phyloP scores from a whole-genome alignment of 2,329 filamentous ascomycete genomes.

The Scopulariopsis brevicaulis region DNA sequence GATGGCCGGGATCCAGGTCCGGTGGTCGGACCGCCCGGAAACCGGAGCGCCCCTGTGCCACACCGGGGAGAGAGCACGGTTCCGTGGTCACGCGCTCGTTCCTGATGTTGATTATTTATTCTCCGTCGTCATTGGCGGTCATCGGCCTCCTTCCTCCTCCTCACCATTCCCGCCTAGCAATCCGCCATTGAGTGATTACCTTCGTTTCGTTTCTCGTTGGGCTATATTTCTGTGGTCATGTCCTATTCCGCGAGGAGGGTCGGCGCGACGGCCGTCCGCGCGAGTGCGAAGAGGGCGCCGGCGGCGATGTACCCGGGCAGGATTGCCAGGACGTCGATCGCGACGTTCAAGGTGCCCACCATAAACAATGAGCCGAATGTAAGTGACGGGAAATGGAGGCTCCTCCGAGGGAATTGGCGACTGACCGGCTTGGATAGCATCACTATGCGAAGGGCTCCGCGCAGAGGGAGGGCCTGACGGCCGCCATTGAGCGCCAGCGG shows the following conservation, averaged over 20 bases:
- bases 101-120: not conserved
- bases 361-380: conserved; percentile 95
- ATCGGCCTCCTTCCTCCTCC: not conserved
- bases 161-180: not conserved
- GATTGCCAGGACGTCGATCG: conserved; percentile 43
- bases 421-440: conserved; percentile 42
- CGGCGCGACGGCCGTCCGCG: not conserved
- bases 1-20: not conserved
- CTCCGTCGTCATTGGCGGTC: not conserved
- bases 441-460: conserved; percentile 77
- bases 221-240: not conserved
- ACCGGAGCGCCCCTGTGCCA: not conserved
- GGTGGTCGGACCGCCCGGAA: not conserved
- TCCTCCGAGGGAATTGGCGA: not conserved
- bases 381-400: conserved; percentile 23
- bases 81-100: not conserved
- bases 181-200: not conserved
- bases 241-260: not conserved
- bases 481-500: conserved; percentile 60
- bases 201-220: not conserved
- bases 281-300: not conserved
- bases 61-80: not conserved
- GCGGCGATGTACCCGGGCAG: not conserved
- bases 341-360: conserved; percentile 77
- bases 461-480: conserved; percentile 64